A percentile compares a stretch with the other conserved stretches of the same genome.
phyloP scores from a whole-genome alignment of 306 rosid species.

The Cicer arietinum region DNA sequence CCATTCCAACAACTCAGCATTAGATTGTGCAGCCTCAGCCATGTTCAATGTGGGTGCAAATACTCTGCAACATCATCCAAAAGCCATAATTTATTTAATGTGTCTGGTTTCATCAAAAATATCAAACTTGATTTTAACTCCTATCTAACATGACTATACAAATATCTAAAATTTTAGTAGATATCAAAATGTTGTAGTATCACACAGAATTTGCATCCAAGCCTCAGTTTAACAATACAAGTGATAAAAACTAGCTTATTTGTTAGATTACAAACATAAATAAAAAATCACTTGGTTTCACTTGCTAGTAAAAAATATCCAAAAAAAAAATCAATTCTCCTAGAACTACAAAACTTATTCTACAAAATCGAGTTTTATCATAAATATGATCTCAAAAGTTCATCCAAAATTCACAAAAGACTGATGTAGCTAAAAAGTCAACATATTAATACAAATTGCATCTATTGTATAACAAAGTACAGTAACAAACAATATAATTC shows the following conservation, averaged over 20 bases:
- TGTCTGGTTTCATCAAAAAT: not conserved
- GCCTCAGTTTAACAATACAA: not conserved
- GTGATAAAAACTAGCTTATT: not conserved
- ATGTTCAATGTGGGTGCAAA: conserved; percentile 46
- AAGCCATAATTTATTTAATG: not conserved
- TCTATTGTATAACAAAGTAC: not conserved
- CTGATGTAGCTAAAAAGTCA: conserved; percentile 7
- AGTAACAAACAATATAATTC: conserved; percentile 1
- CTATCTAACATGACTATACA: not conserved
- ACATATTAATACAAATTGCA: not conserved
- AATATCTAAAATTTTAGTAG: not conserved
- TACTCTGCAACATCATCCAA: conserved; percentile 39
- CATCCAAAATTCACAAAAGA: not conserved
- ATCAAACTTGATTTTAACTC: not conserved
- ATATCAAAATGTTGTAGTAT: not conserved
- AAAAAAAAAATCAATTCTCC: not conserved
- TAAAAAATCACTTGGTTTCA: not conserved
- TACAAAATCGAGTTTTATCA: no score
- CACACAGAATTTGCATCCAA: not conserved
- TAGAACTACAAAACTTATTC: no score
- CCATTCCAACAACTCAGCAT: conserved; percentile 80
- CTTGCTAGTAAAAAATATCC: not conserved
- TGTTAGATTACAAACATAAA: not conserved
- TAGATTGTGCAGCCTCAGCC: conserved; percentile 77
- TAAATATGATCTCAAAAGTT: not conserved